Base-by-base conservation (phyloP, 2,329 filamentous ascomycete species). In the Orbilia oligospora region DNA sequence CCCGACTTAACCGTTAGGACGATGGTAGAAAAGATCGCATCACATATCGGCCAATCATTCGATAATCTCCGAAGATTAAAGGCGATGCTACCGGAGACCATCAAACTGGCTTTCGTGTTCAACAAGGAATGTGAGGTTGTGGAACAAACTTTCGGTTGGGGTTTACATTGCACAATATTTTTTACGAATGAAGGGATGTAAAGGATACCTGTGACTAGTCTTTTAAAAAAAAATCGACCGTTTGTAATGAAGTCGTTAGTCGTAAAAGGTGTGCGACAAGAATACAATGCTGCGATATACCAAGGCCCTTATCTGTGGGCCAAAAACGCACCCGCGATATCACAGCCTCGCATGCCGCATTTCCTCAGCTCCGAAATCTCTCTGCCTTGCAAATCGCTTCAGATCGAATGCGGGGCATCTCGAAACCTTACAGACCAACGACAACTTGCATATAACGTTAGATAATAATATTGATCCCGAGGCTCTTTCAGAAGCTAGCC, bases 321-420 rank as follows among this genome's bases (percentile, higher is more conserved):
- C 51, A 30, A 24, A 30, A 30, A 55, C 51, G 51, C 51, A 33
- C 24, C 24, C 24, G 51, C 51, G 51, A 55, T 33, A 33, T 20
- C 24, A 55, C 51, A 55, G 51, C 51, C 51, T 18, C 51, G 30
- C 51, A 55, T 24, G 48, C 44, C 9, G 44, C 44, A 48, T 41
- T 16, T 41, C 12, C 10, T 38, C 36, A 38, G 3, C 36, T 38
- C 3, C 9, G 10, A 38, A 14, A 38, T 38, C 36, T 2, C 16
- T 3, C 38, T 1, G 44, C 44, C 44, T 46, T 18, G 44, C 18
- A 6, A 20, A 18, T 14, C 5, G 41, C 41, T 3, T n/a, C n/a
- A n/a, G n/a, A n/a, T n/a, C 14, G 27, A 30, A 30, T 30, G 27
- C 27, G 27, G 27, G 27, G 27, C 41, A 46, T 46, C 41, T 30